phyloP scores from a whole-genome alignment of 2,329 filamentous ascomycete genomes.

The Penicillium sp. region DNA sequence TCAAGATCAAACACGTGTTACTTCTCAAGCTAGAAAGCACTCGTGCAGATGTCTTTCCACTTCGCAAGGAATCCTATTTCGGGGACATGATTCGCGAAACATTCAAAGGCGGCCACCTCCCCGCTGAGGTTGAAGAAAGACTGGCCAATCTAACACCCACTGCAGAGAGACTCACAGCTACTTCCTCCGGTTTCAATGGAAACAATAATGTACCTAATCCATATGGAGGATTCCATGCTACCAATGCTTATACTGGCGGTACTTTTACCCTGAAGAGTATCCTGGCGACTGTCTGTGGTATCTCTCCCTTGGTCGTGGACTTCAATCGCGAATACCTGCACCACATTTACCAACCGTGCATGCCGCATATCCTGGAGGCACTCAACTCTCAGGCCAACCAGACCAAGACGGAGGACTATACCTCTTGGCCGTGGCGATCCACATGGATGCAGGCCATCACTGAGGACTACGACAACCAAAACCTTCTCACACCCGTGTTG shows the following conservation, averaged over 20 bases:
- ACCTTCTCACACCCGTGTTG: conserved; percentile 21
- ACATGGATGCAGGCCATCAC: conserved; percentile 31
- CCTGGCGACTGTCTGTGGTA: conserved; percentile 41
- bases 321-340: conserved; percentile 43
- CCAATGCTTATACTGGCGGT: conserved; percentile 40
- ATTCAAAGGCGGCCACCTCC: conserved; percentile 32
- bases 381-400: conserved; percentile 16
- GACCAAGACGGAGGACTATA: conserved; percentile 19
- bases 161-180: conserved; percentile 23
- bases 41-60: conserved; percentile 46
- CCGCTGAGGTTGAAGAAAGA: conserved; percentile 27
- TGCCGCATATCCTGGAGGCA: conserved; percentile 35
- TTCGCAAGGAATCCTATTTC: conserved; percentile 38
- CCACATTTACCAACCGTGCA: conserved; percentile 46
- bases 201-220: conserved; percentile 13
- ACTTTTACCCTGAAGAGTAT: conserved; percentile 49
- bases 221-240: conserved; percentile 43
- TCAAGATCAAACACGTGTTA: conserved; percentile 45
- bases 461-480: conserved; percentile 29
- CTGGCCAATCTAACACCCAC: conserved; percentile 27
- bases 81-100: conserved; percentile 35
- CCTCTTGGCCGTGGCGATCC: conserved; percentile 27
- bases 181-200: conserved; percentile 16
- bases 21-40: conserved; percentile 47
- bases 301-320: conserved; percentile 42